phyloP scores from a whole-genome alignment of 345 rosid species.

The Noccaea bulbosa region DNA sequence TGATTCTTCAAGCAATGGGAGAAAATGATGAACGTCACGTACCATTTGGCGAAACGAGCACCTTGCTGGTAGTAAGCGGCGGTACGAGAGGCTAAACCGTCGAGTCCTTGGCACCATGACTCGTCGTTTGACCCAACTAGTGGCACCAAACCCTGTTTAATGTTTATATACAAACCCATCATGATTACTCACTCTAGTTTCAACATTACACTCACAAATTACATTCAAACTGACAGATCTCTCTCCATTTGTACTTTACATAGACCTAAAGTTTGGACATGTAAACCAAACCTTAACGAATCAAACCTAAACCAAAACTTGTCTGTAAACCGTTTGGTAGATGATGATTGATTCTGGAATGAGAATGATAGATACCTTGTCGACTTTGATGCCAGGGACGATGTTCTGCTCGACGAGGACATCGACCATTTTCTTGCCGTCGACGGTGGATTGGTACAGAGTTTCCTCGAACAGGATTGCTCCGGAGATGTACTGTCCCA shows the following conservation, averaged over 20 bases:
- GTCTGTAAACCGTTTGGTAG: slow-evolving; percentile 1
- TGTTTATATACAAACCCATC: slow-evolving; percentile 37
- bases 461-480: slow-evolving; percentile 97
- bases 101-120: slow-evolving; percentile 99
- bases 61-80: slow-evolving; percentile 98
- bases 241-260: not conserved
- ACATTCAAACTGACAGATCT: too few relatives aligned
- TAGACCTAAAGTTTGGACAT: not conserved
- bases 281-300: slow-evolving; percentile 52
- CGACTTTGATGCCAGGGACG: slow-evolving; percentile 97
- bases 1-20: not conserved
- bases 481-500: slow-evolving; percentile 85
- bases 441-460: slow-evolving; percentile 84
- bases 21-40: not conserved
- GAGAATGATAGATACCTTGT: slow-evolving; percentile 70
- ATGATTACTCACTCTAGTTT: not conserved
- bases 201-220: not conserved
- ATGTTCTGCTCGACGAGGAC: slow-evolving; percentile 83
- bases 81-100: slow-evolving; percentile 87
- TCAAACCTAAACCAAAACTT: slow-evolving; percentile 48
- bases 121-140: slow-evolving; percentile 81
- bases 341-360: too few relatives aligned
- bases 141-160: slow-evolving; percentile 89
- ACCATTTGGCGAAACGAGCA: slow-evolving; percentile 99
- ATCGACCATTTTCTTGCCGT: slow-evolving; percentile 89